Evolutionary conservation across 2,329 filamentous ascomycete species (phyloP).

Genomic region (Sordariomycetes sp.): DNA sequence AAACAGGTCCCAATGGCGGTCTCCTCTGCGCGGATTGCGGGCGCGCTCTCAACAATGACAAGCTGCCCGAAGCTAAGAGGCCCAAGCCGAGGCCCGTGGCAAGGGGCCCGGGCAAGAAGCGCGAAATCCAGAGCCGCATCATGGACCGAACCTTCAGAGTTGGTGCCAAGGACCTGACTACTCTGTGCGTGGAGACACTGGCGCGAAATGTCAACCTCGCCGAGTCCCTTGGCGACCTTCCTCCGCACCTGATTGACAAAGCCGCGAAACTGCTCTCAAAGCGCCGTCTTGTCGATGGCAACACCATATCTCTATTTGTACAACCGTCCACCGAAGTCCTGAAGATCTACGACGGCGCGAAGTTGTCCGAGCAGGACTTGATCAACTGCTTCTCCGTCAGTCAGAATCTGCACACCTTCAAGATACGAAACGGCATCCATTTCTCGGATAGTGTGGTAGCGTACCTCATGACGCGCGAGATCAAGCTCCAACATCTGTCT

Average conservation of each 20-base stretch:
- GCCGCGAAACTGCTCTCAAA: slow-evolving; percentile 51
- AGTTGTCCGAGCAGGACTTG: slow-evolving; percentile 66
- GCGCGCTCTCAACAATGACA: slow-evolving; percentile 60
- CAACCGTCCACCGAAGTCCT: slow-evolving; percentile 39
- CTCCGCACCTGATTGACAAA: slow-evolving; percentile 43
- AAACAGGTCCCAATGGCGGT: slow-evolving; percentile 70
- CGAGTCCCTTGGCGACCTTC: slow-evolving; percentile 50
- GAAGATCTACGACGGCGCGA: slow-evolving; percentile 47
- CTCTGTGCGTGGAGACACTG: slow-evolving; percentile 51
- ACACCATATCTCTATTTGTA: slow-evolving; percentile 46
- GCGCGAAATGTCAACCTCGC: slow-evolving; percentile 53
- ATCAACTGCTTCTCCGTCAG: slow-evolving; percentile 70
- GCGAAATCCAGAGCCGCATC: slow-evolving; percentile 62
- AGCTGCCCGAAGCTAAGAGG: slow-evolving; percentile 18
- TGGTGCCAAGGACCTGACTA: slow-evolving; percentile 59
- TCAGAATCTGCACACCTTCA: slow-evolving; percentile 57
- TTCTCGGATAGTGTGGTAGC: slow-evolving; percentile 79
- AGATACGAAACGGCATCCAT: slow-evolving; percentile 77
- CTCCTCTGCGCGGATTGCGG: slow-evolving; percentile 78
- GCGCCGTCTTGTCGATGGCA: slow-evolving; percentile 40
- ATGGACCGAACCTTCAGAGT: slow-evolving; percentile 61
- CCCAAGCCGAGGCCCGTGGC: slow-evolving; percentile 26
- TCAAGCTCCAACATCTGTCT: slow-evolving; percentile 60
- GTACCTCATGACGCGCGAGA: slow-evolving; percentile 65
- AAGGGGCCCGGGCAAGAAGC: slow-evolving; percentile 24